These are phyloP conservation scores for Cladosporium sp. DNA, from an alignment of 2,329 filamentous ascomycete genomes.

Conservation along the genomic window DNA sequence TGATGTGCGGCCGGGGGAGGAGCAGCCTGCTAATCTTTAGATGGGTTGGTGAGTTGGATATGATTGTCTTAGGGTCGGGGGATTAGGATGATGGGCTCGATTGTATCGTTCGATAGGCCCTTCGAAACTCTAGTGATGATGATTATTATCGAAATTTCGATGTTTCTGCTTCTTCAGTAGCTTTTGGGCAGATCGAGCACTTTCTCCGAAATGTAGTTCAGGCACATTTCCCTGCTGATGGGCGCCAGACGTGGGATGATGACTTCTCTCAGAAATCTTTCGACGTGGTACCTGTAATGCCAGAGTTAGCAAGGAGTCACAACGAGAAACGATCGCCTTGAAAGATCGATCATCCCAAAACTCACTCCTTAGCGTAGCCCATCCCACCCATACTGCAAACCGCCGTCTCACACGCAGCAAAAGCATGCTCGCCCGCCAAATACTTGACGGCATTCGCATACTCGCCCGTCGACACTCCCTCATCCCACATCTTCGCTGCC, in stretches of 20 bases:
- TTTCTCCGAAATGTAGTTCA: conserved; percentile 32
- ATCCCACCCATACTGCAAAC: conserved; percentile 60
- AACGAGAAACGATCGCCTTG: not conserved
- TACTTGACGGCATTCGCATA: conserved; percentile 67
- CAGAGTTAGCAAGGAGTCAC: too few species aligned
- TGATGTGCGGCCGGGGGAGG: conserved; percentile 40
- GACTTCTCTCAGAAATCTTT: conserved; percentile 62
- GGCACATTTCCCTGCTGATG: conserved; percentile 44
- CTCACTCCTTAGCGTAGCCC: conserved; percentile 57
- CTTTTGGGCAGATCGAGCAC: conserved; percentile 28
- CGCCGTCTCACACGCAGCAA: conserved; percentile 58
- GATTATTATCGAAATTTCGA: too few species aligned
- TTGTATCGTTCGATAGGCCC: not conserved
- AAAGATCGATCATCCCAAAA: not conserved
- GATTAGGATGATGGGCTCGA: not conserved
- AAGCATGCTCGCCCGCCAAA: conserved; percentile 61
- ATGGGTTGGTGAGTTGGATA: too few species aligned
- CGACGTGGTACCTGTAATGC: conserved; percentile 60
- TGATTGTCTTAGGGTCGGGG: too few species aligned
- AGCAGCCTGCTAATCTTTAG: conserved; percentile 42
- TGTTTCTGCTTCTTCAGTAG: conserved; percentile 23
- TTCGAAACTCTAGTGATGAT: too few species aligned
- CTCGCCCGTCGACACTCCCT: conserved; percentile 44
- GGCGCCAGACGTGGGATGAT: conserved; percentile 62
- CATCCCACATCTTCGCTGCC: conserved; percentile 60